Conservation (phyloP, 495 filamentous ascomycete genomes). For the Penicillium cataractarum region DNA sequence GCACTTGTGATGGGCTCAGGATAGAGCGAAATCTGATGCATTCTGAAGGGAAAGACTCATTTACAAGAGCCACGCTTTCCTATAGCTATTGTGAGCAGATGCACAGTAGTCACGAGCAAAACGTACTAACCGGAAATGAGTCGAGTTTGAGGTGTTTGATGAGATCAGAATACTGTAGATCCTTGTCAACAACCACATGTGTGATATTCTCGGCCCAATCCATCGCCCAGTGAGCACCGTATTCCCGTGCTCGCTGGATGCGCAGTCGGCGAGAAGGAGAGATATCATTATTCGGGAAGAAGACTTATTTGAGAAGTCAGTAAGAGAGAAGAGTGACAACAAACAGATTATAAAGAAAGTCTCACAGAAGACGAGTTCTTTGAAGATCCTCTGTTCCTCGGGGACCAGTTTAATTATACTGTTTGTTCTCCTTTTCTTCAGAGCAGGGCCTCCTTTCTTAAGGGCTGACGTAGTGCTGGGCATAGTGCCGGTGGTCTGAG, state of each 20-base stretch:
- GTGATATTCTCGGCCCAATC: conserved; percentile 59
- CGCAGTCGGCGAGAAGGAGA: conserved; percentile 65
- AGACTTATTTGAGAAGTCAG: conserved; percentile 51
- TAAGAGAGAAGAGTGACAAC: neutral
- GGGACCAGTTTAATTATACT: conserved; percentile 49
- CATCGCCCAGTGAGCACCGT: conserved; percentile 69
- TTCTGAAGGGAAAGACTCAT: conserved; percentile 78
- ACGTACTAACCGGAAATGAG: conserved; percentile 48
- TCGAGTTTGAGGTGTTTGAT: conserved; percentile 58
- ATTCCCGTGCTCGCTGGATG: conserved; percentile 74
- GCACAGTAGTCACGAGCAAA: conserved; percentile 11
- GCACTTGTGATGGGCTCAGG: conserved; percentile 58
- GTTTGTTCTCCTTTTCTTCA: conserved; percentile 32
- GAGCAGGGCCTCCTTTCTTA: conserved; percentile 17
- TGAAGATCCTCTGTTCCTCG: conserved; percentile 67
- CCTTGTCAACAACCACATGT: conserved; percentile 81
- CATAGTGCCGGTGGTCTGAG: conserved; percentile 27
- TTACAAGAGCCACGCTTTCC: conserved; percentile 63
- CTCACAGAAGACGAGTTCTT: conserved; percentile 63
- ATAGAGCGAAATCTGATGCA: conserved; percentile 67
- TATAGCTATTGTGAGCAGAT: conserved; percentile 38
- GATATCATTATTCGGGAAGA: conserved; percentile 79
- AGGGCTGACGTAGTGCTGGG: conserved; percentile 1
- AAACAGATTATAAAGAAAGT: neutral
- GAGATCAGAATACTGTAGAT: conserved; percentile 67